Evolutionary conservation across 1,284 basidiomycete species (phyloP).

Genomic region (Stygiomarasmius scandens): DNA sequence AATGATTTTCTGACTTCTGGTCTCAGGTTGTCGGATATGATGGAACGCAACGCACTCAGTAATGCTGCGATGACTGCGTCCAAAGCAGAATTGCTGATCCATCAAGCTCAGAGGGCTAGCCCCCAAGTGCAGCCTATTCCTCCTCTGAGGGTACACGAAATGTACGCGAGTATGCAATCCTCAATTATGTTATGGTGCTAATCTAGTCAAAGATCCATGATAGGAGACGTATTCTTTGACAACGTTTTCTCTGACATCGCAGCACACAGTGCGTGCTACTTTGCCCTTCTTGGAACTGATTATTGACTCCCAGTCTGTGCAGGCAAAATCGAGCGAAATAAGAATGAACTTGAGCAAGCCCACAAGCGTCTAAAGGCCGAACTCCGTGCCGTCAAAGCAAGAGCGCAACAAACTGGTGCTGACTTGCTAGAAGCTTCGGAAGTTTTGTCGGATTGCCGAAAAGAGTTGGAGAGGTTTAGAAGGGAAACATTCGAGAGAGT

Average conservation of each 20-base stretch:
- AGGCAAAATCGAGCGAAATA: conserved; percentile 39
- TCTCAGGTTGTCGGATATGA: conserved; percentile 37
- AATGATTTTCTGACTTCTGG: too few species aligned
- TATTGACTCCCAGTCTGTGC: conserved; percentile 14
- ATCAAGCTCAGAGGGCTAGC: conserved; percentile 38
- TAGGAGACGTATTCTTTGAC: conserved; percentile 46
- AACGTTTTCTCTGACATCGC: conserved; percentile 42
- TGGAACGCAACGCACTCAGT: conserved; percentile 42
- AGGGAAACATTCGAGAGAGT: conserved; percentile 35
- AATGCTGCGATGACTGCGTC: conserved; percentile 34
- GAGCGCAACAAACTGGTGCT: conserved; percentile 34
- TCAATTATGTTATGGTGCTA: not conserved
- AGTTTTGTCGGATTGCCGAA: conserved; percentile 30
- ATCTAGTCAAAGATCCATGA: conserved; percentile 27
- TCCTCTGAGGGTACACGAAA: conserved; percentile 39
- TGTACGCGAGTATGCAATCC: conserved; percentile 28
- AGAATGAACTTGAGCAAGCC: conserved; percentile 4
- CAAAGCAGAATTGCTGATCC: conserved; percentile 36
- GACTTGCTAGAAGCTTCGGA: conserved; percentile 36
- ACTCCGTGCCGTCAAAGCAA: conserved; percentile 29
- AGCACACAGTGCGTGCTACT: conserved; percentile 36
- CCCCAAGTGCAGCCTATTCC: conserved; percentile 39
- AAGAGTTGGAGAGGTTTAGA: conserved; percentile 36
- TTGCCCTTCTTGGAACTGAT: not conserved
- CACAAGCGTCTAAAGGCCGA: conserved; percentile 29